A percentile compares a stretch with the other conserved stretches of the same genome.
Evolutionary conservation across 2,329 filamentous ascomycete species (phyloP).

Genomic region (Aspergillus udagawae): DNA sequence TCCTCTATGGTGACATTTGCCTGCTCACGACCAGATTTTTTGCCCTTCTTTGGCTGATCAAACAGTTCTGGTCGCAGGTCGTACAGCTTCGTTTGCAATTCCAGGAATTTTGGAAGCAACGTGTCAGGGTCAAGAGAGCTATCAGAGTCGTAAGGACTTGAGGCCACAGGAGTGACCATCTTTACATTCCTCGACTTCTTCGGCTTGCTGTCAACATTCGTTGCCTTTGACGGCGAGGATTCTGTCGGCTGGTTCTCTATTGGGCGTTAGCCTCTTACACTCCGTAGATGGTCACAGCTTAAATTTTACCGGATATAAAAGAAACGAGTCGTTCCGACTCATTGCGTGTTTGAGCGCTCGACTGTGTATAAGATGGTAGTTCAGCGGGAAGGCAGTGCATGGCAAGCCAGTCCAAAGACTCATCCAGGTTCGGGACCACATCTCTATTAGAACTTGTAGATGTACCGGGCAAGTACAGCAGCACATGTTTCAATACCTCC

Average conservation of each 20-base stretch:
- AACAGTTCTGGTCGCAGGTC: slow-evolving; percentile 54
- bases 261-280: slow-evolving; percentile 23
- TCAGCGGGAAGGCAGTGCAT: slow-evolving; percentile 66
- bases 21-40: slow-evolving; percentile 32
- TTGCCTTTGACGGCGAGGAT: slow-evolving; percentile 22
- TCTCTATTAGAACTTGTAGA: slow-evolving; percentile 54
- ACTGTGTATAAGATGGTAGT: slow-evolving; percentile 66
- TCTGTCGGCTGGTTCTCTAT: slow-evolving; percentile 28
- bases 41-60: slow-evolving; percentile 39
- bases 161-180: slow-evolving; percentile 17
- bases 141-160: slow-evolving; percentile 44
- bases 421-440: slow-evolving; percentile 77
- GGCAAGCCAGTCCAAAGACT: slow-evolving; percentile 87
- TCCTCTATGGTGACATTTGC: slow-evolving; percentile 16
- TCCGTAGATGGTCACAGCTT: slow-evolving; percentile 7
- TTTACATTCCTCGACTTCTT: slow-evolving; percentile 26
- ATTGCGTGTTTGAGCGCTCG: slow-evolving; percentile 24
- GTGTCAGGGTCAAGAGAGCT: slow-evolving; percentile 72
- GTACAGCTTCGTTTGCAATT: slow-evolving; percentile 67
- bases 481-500: slow-evolving; percentile 61
- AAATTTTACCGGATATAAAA: slow-evolving; percentile 34
- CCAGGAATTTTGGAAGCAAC: slow-evolving; percentile 70
- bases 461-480: slow-evolving; percentile 64
- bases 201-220: slow-evolving; percentile 20
- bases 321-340: slow-evolving; percentile 29